Base-by-base conservation (phyloP, 345 rosid genomes). In the Eucalyptus dawsonii region DNA sequence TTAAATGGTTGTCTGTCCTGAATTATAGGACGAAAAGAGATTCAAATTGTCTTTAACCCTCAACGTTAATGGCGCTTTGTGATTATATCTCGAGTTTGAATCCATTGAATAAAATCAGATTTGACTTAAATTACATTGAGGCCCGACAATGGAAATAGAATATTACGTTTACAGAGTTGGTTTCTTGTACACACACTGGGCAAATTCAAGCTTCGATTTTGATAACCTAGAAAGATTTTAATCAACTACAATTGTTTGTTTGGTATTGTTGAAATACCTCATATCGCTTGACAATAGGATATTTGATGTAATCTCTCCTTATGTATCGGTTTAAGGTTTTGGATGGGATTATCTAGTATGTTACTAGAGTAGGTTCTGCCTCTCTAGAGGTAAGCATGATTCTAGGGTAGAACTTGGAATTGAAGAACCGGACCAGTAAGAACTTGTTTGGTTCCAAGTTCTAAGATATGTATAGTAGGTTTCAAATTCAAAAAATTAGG, bases 351-450 rank as follows among this genome's bases (percentile, higher is more conserved):
- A 11, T 76, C 5, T 11, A 19, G 4, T 11, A 37, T 3, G 1
- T 10, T 76, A 76, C 6, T 6, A 40, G 5, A 37, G 3, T 40
- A 11, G 47, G 45, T 21, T 21, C 8, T 2, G 1, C 47, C 14
- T 13, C 15, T 76, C 27, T 3, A 11, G 83, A 11, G 24, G 25
- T 53, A 53, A 53, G 58, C 25, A 53, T 21, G 25, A 53, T 53
- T 53, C 2, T 53, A 53, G 5, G 25, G 5, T 53, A 53, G 58
- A 21, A 53, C 2, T 53, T 53, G 58, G 58, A 53, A 53, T 53
- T 0, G 11, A 21, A 53, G 11, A 53, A 53, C 2, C 5, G 3
- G 2, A 53, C 25, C 0, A 21, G 0, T 53, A 53, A 53, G 11
- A 53, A 53, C 25, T 0, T 21, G 11, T 53, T 53, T 53, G 11